Conservation (phyloP, 2,329 filamentous ascomycete genomes). For the Fusarium irregulare region DNA sequence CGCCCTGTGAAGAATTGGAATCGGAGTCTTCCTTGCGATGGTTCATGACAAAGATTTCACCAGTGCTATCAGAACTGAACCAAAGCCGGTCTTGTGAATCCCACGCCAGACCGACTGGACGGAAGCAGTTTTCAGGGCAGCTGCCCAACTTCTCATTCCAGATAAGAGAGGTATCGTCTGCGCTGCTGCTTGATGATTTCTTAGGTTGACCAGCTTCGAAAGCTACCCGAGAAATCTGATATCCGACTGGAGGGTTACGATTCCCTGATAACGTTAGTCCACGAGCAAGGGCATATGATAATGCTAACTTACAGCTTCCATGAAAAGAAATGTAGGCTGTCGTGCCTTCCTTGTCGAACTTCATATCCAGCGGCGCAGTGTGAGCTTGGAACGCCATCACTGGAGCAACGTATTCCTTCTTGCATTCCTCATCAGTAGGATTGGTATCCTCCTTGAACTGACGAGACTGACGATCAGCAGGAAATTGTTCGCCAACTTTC, state of each 20-base stretch:
- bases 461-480: constrained; percentile 41
- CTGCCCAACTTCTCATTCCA: constrained; percentile 62
- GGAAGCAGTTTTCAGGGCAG: constrained; percentile 70
- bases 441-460: constrained; percentile 44
- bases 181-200: constrained; percentile 54
- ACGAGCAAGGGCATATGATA: background rate
- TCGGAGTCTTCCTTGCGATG: constrained; percentile 3
- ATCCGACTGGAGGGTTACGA: constrained; percentile 58
- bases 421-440: constrained; percentile 60
- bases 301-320: constrained; percentile 69
- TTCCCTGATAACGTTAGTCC: constrained; percentile 51
- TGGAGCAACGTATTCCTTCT: constrained; percentile 59
- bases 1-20: background rate
- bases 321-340: constrained; percentile 77
- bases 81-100: constrained; percentile 67
- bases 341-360: constrained; percentile 68
- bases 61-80: constrained; percentile 71
- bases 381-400: constrained; percentile 72
- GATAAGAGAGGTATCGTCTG: constrained; percentile 62
- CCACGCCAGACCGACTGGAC: constrained; percentile 69
- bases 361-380: constrained; percentile 77
- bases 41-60: constrained; percentile 71
- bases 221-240: constrained; percentile 56
- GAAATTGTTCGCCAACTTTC: constrained; percentile 63
- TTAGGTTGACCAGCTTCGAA: constrained; percentile 59